Base-by-base conservation (phyloP, 495 filamentous ascomycete species). In the Podospora conica region DNA sequence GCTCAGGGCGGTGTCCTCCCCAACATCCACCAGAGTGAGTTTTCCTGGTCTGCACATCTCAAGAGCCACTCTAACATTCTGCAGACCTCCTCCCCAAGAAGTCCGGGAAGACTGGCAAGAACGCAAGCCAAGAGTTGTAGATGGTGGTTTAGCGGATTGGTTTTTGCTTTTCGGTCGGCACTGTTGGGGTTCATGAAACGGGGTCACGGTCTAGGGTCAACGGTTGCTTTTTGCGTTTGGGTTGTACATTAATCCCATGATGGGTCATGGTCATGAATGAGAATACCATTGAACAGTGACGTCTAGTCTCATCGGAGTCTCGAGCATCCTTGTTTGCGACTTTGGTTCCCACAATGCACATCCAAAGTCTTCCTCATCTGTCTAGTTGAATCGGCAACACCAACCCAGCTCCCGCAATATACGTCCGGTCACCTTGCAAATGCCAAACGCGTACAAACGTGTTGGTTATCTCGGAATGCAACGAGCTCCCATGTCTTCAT, bases 1-100 rank as follows among this genome's bases (percentile, higher is more conserved):
- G 95, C 95, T 75, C 95, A 98, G 83, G 95, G 95, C 84, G 95
- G 95, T 96, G 95, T 98, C 69, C 86, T 98, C 63, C 95, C 95
- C 78, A 96, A 96, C 87, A 96, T 96, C 70, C 93, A 97, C 85
- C 91, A 96, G 81, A 97, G 93, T 97, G 86, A 70, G 93, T 86
- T 67, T 85, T 15, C n/a, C 66, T 53, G 12, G 3, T 22, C n/a
- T 60, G 48, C 48, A n/a, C 54, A 0, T n/a, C 9, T 53, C 60
- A 24, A 25, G 54, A 23, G 12, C 3, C 9, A 27, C 54, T 66
- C 85, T 89, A 80, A 91, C 77, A 25, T 22, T 67, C 11, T 68
- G 33, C 73, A 97, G 93, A 97, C 82, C 91, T 97, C 56, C 89
- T 97, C 22, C 93, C 93, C 79, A 96, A 97, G 91, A 97, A 97